These are phyloP conservation scores for Alliaria petiolata DNA, from an alignment of 345 rosid species.

Conservation along the genomic window DNA sequence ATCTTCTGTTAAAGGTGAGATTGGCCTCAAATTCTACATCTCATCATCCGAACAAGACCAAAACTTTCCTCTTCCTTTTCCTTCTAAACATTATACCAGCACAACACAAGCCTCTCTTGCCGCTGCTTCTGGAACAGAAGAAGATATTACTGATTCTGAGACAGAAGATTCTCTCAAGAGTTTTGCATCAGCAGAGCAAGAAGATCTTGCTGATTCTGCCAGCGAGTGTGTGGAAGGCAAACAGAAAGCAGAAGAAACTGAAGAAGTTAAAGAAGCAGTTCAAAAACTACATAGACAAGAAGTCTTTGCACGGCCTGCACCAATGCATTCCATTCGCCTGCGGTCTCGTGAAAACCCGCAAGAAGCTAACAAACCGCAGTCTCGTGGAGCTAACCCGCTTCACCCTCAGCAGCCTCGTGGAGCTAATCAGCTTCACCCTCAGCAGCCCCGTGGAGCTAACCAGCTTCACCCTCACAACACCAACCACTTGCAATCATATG, in stretches of 20 bases:
- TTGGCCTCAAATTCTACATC: constrained; percentile 45
- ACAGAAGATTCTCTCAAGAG: constrained; percentile 25
- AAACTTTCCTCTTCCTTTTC: neutral
- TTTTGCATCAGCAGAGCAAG: constrained; percentile 23
- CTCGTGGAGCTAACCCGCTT: constrained; percentile 25
- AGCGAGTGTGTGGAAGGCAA: neutral
- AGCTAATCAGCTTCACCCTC: no score
- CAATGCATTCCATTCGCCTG: constrained; percentile 34
- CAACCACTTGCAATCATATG: constrained; percentile 16
- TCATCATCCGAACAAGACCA: constrained; percentile 22
- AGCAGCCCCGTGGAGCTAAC: constrained; percentile 19
- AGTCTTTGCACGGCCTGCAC: constrained; percentile 33
- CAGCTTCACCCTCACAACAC: constrained; percentile 18
- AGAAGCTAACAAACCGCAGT: neutral
- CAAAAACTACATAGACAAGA: constrained; percentile 34
- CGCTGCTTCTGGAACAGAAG: constrained; percentile 5
- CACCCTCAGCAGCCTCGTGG: constrained; percentile 10
- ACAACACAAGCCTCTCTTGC: constrained; percentile 1
- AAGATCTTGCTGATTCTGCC: constrained; percentile 7
- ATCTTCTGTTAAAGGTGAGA: constrained; percentile 50
- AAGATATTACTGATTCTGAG: constrained; percentile 21
- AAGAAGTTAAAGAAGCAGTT: constrained; percentile 17
- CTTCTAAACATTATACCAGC: neutral
- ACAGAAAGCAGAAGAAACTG: neutral
- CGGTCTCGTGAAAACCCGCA: constrained; percentile 24